A percentile compares a stretch with the other conserved stretches of the same genome.
phyloP scores from a whole-genome alignment of 495 filamentous ascomycete genomes.

The Aspergillus leporis region DNA sequence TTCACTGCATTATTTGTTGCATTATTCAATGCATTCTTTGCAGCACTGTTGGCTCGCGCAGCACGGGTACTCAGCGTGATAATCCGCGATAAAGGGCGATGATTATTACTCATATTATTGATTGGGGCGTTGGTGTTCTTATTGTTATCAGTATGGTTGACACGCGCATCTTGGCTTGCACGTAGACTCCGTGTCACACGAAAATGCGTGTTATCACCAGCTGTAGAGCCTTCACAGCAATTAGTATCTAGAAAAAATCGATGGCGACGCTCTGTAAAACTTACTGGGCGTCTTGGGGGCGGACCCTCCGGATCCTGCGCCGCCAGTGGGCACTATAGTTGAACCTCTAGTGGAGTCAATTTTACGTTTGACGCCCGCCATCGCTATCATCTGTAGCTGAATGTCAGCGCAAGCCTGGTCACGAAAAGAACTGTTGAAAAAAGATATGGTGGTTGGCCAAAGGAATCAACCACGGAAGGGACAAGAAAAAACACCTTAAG shows the following conservation, averaged over 20 bases:
- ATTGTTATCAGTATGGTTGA: constrained; percentile 20
- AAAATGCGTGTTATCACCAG: constrained; percentile 19
- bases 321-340: constrained; percentile 13
- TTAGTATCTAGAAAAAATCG: constrained; percentile 5
- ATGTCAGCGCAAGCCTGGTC: not conserved
- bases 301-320: constrained; percentile 7
- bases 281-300: constrained; percentile 18
- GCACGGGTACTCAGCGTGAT: constrained; percentile 25
- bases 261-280: constrained; percentile 5
- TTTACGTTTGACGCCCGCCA: constrained; percentile 37
- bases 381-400: constrained; percentile 26
- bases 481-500: not conserved
- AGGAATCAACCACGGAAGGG: not conserved
- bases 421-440: not conserved
- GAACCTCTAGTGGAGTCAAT: constrained; percentile 21
- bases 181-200: constrained; percentile 30
- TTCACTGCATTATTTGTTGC: constrained; percentile 5
- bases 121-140: constrained; percentile 10
- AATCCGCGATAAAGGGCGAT: constrained; percentile 23
- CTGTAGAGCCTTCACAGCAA: constrained; percentile 12
- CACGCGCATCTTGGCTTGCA: constrained; percentile 28
- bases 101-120: constrained; percentile 13
- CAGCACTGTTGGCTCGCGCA: constrained; percentile 13
- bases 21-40: constrained; percentile 7
- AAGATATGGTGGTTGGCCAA: not conserved